These are phyloP conservation scores for Akanthomyces lecanii DNA, from an alignment of 2,329 filamentous ascomycete species.

Conservation along the genomic window DNA sequence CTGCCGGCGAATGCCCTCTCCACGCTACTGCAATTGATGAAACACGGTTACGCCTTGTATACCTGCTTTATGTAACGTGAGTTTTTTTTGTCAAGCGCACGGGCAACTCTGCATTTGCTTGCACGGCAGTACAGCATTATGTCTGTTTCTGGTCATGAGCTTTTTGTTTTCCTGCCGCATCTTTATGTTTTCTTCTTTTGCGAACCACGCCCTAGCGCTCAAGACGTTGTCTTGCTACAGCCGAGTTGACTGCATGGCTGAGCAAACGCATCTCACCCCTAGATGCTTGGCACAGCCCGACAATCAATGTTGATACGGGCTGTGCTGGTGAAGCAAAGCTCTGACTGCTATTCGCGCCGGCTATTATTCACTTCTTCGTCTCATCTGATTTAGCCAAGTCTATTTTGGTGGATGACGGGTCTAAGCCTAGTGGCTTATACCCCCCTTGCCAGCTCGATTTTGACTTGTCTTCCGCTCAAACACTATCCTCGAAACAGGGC, in stretches of 20 bases:
- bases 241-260: background rate
- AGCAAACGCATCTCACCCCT: background rate
- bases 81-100: constrained; percentile 4
- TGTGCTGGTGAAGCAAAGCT: background rate
- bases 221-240: background rate
- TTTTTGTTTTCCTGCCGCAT: background rate
- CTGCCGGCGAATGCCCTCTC: background rate
- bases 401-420: background rate
- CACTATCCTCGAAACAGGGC: background rate
- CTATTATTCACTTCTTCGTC: background rate
- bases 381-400: background rate
- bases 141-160: background rate
- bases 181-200: background rate
- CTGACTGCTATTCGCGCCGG: background rate
- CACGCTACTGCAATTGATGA: background rate
- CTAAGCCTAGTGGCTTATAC: constrained; percentile 11
- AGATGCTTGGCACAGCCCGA: background rate
- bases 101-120: background rate
- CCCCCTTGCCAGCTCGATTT: background rate
- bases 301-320: background rate
- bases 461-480: background rate
- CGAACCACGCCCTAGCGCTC: background rate
- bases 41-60: constrained; percentile 3
- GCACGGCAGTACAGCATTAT: background rate
- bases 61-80: constrained; percentile 14